Conservation (phyloP, 2,329 filamentous ascomycete species). For the Sporothrix pallida region DNA sequence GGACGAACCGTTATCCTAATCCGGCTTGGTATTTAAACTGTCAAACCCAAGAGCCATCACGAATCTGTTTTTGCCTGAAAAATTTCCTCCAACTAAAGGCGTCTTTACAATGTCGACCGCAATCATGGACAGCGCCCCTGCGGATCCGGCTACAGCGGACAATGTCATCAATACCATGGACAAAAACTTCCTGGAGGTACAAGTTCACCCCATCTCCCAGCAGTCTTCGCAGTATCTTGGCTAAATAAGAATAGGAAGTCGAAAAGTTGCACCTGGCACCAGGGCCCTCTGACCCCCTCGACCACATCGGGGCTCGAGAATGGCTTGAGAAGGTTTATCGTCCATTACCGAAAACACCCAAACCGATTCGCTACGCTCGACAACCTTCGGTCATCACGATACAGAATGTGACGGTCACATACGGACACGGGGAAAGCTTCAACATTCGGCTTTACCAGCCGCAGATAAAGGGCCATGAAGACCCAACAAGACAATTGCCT, state of each 20-base stretch:
- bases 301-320: neutral
- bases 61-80: too few species aligned
- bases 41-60: too few species aligned
- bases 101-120: neutral
- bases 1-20: too few species aligned
- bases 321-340: neutral
- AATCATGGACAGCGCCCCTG: neutral
- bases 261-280: neutral
- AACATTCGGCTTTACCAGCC: neutral
- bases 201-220: too few species aligned
- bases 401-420: neutral
- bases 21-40: too few species aligned
- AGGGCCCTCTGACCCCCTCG: neutral
- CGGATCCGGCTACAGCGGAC: too few species aligned
- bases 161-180: conserved; percentile 4
- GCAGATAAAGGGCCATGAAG: neutral
- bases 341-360: neutral
- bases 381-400: neutral
- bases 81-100: too few species aligned
- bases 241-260: too few species aligned
- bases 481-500: neutral
- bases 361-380: neutral
- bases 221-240: too few species aligned
- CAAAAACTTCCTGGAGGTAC: neutral
- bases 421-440: neutral